These are phyloP conservation scores for Plasmodium sp. DNA, from an alignment of 169 alveolate species.

Conservation along the genomic window DNA sequence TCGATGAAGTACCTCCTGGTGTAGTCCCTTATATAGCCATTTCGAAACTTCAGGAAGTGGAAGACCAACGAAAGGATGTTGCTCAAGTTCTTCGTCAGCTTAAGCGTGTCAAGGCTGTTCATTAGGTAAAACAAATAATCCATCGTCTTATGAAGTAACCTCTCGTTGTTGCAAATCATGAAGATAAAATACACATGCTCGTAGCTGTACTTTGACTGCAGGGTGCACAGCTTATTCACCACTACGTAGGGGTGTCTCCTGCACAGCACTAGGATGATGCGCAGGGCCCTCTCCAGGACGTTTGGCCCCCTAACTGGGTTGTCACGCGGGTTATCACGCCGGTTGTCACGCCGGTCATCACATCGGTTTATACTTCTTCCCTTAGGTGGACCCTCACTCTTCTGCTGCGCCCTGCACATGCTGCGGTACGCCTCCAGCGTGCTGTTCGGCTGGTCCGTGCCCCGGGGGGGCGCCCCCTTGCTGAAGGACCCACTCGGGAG, in stretches of 20 bases:
- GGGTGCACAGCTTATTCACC: constrained; percentile 27
- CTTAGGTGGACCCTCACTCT: background rate
- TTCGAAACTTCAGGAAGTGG: constrained; percentile 56
- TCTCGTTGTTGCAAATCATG: constrained; percentile 68
- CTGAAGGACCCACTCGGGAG: background rate
- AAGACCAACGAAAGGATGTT: constrained; percentile 55
- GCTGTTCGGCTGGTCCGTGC: background rate
- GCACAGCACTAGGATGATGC: constrained; percentile 45
- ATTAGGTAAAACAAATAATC: constrained; percentile 55
- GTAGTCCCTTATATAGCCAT: constrained; percentile 30
- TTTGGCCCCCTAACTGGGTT: background rate
- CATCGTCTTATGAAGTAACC: constrained; percentile 33
- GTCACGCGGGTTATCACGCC: background rate
- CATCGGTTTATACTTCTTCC: background rate
- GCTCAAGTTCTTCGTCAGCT: constrained; percentile 38
- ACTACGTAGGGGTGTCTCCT: constrained; percentile 27
- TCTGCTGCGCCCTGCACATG: background rate
- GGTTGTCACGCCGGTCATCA: background rate
- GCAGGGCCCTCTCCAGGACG: constrained; percentile 37
- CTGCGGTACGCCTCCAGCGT: constrained; percentile 9
- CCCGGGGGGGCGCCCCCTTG: background rate
- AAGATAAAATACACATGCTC: constrained; percentile 61
- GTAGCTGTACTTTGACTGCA: constrained; percentile 57
- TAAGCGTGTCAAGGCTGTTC: constrained; percentile 11
- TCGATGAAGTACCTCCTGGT: constrained; percentile 21